Percentiles rank a stretch among this genome's conserved stretches.
phyloP scores from a whole-genome alignment of 495 filamentous ascomycete species.

The Astrothelium macrocarpum region DNA sequence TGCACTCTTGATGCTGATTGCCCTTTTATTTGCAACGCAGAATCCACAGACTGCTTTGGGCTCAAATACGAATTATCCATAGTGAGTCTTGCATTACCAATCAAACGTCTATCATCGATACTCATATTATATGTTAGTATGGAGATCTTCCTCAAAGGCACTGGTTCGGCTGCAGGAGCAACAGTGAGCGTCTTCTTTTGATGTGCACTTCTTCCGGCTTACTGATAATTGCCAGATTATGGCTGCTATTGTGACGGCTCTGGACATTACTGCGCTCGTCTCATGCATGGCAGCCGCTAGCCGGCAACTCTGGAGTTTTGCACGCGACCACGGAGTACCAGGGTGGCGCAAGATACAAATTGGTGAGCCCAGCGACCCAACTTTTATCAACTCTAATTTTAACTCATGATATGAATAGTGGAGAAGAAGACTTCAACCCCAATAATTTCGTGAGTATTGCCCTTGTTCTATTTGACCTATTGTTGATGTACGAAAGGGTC shows the following conservation, averaged over 20 bases:
- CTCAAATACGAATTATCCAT: not conserved
- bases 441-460: conserved; percentile 4
- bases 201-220: not conserved
- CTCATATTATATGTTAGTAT: not conserved
- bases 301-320: conserved; percentile 46
- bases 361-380: not conserved
- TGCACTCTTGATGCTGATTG: conserved; percentile 23
- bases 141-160: not conserved
- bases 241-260: not conserved
- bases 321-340: conserved; percentile 41
- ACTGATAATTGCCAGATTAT: not conserved
- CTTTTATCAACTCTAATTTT: not conserved
- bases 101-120: not conserved
- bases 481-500: conserved; percentile 9
- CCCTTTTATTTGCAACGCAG: conserved; percentile 17
- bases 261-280: not conserved
- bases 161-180: not conserved
- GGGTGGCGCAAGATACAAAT: conserved; percentile 19
- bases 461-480: not conserved
- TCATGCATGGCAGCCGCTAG: conserved; percentile 24
- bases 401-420: conserved; percentile 6
- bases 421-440: conserved; percentile 8
- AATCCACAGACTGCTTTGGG: conserved; percentile 18
- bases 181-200: not conserved
- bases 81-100: not conserved